phyloP scores from a whole-genome alignment of 306 rosid species.

The Cucurbita maxima region DNA sequence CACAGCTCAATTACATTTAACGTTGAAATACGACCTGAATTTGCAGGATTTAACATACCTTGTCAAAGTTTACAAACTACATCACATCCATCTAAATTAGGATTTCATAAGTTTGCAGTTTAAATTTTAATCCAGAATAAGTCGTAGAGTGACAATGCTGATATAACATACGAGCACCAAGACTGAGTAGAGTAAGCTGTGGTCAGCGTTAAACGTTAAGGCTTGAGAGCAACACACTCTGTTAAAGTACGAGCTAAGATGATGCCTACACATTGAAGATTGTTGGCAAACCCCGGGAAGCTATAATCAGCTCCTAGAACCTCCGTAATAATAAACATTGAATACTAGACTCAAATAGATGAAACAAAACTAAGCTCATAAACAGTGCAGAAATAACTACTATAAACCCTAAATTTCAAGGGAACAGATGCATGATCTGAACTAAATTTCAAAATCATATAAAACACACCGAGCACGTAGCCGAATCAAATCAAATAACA shows the following conservation, averaged over 20 bases:
- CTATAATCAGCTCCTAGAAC: neutral
- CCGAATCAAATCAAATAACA: conserved; percentile 29
- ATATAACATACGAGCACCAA: neutral
- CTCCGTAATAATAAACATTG: neutral
- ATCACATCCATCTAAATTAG: neutral
- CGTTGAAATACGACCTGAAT: neutral
- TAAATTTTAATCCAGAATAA: neutral
- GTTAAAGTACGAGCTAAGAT: neutral
- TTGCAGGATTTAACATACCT: neutral
- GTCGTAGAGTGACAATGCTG: neutral
- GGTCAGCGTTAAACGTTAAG: neutral
- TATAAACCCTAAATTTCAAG: conserved; percentile 14
- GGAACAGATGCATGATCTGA: conserved; percentile 15
- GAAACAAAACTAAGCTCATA: conserved; percentile 14
- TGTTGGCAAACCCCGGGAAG: neutral
- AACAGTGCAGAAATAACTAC: conserved; percentile 19
- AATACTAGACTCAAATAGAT: neutral
- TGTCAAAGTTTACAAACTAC: neutral
- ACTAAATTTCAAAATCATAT: conserved; percentile 7
- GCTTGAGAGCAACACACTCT: neutral
- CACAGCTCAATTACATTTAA: neutral
- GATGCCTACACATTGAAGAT: neutral
- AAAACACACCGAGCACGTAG: conserved; percentile 10
- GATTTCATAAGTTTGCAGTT: neutral
- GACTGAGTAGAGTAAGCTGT: neutral